Percentiles rank a stretch among this genome's conserved stretches.
Conservation (phyloP, 305 asterid genomes). For the Stenogyne calaminthoides region DNA sequence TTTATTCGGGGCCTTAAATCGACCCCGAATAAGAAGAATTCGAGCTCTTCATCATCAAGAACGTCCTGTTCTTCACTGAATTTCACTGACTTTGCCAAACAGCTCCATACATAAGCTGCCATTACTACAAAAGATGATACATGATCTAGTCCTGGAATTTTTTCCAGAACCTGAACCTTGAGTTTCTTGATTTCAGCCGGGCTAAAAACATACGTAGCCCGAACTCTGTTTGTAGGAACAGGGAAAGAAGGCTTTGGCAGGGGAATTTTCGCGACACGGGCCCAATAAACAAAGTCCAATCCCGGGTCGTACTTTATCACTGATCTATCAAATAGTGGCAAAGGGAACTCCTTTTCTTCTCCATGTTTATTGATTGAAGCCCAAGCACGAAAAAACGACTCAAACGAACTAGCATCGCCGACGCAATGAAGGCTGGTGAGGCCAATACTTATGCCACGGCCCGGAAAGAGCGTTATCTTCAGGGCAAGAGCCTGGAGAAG, state of each 20-base stretch:
- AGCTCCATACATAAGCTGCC: constrained; percentile 43
- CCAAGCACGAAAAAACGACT: constrained; percentile 32
- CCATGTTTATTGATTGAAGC: constrained; percentile 30
- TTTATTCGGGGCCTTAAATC: constrained; percentile 39
- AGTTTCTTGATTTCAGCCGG: constrained; percentile 36
- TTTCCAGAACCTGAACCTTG: constrained; percentile 31
- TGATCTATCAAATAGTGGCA: constrained; percentile 32
- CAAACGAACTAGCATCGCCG: constrained; percentile 38
- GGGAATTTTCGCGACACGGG: constrained; percentile 1
- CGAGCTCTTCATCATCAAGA: constrained; percentile 9
- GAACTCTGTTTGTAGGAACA: constrained; percentile 31
- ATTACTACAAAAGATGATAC: constrained; percentile 35
- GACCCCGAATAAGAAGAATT: constrained; percentile 18
- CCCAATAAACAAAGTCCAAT: constrained; percentile 28
- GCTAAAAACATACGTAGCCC: constrained; percentile 39
- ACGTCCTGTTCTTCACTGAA: neutral
- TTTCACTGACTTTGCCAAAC: neutral
- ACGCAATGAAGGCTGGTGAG: constrained; percentile 36
- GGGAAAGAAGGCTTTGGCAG: neutral
- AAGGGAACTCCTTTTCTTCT: constrained; percentile 10
- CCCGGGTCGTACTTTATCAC: constrained; percentile 29
- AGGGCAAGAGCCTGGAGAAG: constrained; percentile 32
- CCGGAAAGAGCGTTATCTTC: constrained; percentile 44
- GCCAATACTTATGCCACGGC: constrained; percentile 40
- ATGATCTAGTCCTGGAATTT: constrained; percentile 4